Evolutionary conservation across 495 filamentous ascomycete species (phyloP).

Genomic region (Evernia prunastri): DNA sequence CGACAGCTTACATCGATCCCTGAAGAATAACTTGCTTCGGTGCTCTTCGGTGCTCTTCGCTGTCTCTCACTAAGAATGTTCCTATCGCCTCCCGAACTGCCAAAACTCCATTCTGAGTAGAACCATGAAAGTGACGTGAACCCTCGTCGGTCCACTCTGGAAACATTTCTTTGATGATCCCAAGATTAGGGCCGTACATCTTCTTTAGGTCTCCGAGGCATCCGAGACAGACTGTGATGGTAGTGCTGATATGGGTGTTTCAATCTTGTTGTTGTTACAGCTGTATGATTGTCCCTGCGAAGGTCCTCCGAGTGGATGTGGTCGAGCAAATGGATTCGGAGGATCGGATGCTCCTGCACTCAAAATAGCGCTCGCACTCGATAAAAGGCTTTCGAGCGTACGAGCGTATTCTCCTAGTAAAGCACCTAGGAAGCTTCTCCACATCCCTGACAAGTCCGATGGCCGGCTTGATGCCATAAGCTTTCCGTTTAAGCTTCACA

Average conservation of each 20-base stretch:
- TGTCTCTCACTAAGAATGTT: too few species aligned
- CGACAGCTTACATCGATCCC: too few species aligned
- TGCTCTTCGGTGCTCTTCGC: too few species aligned
- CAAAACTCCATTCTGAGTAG: too few species aligned
- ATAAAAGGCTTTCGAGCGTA: too few species aligned
- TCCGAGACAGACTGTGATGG: slow-evolving; percentile 84
- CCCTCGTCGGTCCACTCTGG: slow-evolving; percentile 85
- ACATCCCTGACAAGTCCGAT: too few species aligned
- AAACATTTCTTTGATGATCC: slow-evolving; percentile 81
- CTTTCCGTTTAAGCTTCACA: too few species aligned
- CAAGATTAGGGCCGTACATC: slow-evolving; percentile 68
- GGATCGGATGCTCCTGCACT: slow-evolving; percentile 90
- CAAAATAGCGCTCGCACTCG: slow-evolving; percentile 73
- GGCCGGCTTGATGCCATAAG: too few species aligned
- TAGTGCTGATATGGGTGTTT: slow-evolving; percentile 95
- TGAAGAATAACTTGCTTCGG: too few species aligned
- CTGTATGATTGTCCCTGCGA: slow-evolving; percentile 48
- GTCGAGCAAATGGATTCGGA: slow-evolving; percentile 91
- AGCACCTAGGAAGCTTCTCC: too few species aligned
- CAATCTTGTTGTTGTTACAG: slow-evolving; percentile 60
- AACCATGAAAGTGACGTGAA: too few species aligned
- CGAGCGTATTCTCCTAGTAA: too few species aligned
- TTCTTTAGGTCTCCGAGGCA: slow-evolving; percentile 84
- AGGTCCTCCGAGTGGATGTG: slow-evolving; percentile 47
- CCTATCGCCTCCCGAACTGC: slow-evolving; percentile 90